phyloP scores from a whole-genome alignment of 192 early-diverging fungal species.

The Linnemannia zychae region DNA sequence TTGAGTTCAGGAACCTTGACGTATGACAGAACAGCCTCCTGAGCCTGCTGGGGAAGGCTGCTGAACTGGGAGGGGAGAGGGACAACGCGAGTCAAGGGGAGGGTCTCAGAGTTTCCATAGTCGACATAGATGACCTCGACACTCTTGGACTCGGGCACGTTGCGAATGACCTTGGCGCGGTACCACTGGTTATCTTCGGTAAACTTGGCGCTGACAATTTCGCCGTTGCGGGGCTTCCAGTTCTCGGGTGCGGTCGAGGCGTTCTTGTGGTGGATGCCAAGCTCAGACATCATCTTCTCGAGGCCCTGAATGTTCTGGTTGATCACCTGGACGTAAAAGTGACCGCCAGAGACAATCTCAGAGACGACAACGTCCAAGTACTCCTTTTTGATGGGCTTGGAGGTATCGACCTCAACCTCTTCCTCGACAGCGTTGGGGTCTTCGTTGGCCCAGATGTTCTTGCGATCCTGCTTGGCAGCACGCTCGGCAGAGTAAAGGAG shows the following conservation, averaged over 20 bases:
- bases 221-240: constrained; percentile 75
- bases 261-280: constrained; percentile 72
- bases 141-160: constrained; percentile 69
- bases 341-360: constrained; percentile 69
- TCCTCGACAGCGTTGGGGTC: constrained; percentile 60
- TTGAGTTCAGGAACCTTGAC: constrained; percentile 71
- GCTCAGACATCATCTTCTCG: constrained; percentile 88
- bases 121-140: constrained; percentile 91
- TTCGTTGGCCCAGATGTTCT: constrained; percentile 66
- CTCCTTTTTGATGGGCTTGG: constrained; percentile 71
- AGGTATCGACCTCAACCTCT: constrained; percentile 59
- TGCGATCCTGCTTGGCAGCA: constrained; percentile 73
- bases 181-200: constrained; percentile 88
- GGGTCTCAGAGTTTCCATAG: constrained; percentile 93
- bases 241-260: constrained; percentile 46
- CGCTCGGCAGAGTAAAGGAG: constrained; percentile 85
- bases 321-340: constrained; percentile 77
- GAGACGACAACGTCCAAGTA: constrained; percentile 83
- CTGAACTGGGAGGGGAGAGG: constrained; percentile 83
- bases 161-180: constrained; percentile 83
- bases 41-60: constrained; percentile 78
- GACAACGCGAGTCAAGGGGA: constrained; percentile 78
- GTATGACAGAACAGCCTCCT: constrained; percentile 89
- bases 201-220: constrained; percentile 87
- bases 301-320: constrained; percentile 72